Evolutionary conservation across 1,284 basidiomycete species (phyloP).

Genomic region (Fomitopsis palustris): DNA sequence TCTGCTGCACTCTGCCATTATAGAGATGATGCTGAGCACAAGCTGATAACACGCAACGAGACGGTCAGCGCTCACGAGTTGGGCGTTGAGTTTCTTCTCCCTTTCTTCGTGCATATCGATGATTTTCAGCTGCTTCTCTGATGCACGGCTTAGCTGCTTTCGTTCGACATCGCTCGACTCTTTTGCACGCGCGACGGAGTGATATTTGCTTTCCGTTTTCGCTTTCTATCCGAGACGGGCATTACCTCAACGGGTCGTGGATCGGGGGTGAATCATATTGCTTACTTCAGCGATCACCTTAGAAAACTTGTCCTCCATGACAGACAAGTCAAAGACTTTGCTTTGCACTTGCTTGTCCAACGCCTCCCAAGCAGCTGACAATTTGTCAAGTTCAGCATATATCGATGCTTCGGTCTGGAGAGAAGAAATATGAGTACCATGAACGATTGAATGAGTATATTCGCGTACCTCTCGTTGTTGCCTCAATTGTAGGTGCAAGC

Average conservation of each 20-base stretch:
- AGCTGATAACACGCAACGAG: background rate
- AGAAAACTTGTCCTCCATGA: conserved; percentile 73
- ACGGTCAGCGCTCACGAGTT: conserved; percentile 6
- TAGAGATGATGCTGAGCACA: background rate
- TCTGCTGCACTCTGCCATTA: background rate
- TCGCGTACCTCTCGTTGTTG: conserved; percentile 48
- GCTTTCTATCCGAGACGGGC: conserved; percentile 54
- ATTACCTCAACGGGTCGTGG: background rate
- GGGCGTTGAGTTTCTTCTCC: conserved; percentile 42
- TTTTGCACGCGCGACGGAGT: conserved; percentile 85
- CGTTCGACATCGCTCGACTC: conserved; percentile 80
- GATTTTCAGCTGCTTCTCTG: conserved; percentile 78
- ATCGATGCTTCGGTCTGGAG: conserved; percentile 69
- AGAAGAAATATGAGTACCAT: background rate
- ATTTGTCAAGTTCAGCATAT: conserved; percentile 83
- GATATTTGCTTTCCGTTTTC: conserved; percentile 95
- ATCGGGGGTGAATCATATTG: conserved; percentile 1
- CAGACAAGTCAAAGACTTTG: conserved; percentile 81
- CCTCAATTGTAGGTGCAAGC: conserved; percentile 50
- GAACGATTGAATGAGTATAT: background rate
- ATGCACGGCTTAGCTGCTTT: conserved; percentile 58
- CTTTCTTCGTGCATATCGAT: conserved; percentile 70
- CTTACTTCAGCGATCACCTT: conserved; percentile 65
- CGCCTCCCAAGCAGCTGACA: conserved; percentile 87
- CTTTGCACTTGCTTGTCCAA: conserved; percentile 80